Conservation (phyloP, 345 rosid species). For the Citrus hindsii region DNA sequence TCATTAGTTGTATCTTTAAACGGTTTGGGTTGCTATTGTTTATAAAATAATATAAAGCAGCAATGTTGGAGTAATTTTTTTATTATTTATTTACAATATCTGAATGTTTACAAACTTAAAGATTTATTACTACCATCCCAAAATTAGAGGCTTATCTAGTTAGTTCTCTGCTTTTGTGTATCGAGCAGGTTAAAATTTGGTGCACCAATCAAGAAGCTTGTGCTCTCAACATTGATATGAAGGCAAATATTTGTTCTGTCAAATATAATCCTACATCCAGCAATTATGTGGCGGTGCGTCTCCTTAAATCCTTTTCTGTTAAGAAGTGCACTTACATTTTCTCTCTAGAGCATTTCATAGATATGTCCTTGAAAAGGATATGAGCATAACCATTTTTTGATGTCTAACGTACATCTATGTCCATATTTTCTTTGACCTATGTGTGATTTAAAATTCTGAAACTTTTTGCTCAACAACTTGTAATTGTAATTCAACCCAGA, state of each 20-base stretch:
- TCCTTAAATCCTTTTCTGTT: neutral
- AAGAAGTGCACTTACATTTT: neutral
- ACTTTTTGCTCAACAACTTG: neutral
- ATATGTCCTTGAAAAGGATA: neutral
- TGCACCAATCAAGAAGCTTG: conserved; percentile 63
- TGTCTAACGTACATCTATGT: neutral
- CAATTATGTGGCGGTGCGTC: conserved; percentile 53
- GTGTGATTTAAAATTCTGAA: neutral
- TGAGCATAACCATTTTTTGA: neutral
- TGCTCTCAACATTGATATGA: conserved; percentile 54
- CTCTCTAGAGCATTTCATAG: neutral
- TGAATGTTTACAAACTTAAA: neutral
- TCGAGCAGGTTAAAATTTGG: conserved; percentile 63
- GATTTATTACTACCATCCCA: neutral
- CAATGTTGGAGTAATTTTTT: neutral
- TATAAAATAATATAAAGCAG: neutral
- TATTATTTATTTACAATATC: neutral
- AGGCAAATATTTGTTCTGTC: conserved; percentile 57
- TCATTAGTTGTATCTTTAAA: neutral
- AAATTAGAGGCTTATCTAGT: neutral
- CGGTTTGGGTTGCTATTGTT: neutral
- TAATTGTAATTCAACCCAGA: neutral
- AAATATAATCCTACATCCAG: conserved; percentile 68
- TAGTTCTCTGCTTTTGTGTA: conserved; percentile 1
- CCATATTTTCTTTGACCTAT: neutral